Evolutionary conservation across 495 filamentous ascomycete genomes (phyloP).

Genomic region (Talaromyces ruber): DNA sequence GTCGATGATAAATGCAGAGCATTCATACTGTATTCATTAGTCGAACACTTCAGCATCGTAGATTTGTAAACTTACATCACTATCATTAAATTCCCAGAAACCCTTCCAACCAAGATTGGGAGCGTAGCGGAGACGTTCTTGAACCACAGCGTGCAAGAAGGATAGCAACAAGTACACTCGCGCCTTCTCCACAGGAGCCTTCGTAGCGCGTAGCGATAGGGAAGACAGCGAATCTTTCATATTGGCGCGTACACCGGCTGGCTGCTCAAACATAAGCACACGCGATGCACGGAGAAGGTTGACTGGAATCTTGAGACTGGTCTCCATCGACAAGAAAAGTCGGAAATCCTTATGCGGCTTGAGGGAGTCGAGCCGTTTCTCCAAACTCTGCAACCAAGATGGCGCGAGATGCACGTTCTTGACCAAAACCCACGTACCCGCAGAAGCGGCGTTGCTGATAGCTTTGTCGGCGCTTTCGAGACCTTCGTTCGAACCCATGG

Average conservation of each 20-base stretch:
- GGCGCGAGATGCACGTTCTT: slow-evolving; percentile 99
- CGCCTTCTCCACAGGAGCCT: slow-evolving; percentile 83
- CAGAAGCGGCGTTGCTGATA: slow-evolving; percentile 84
- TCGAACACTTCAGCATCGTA: slow-evolving; percentile 14
- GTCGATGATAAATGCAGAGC: slow-evolving; percentile 91
- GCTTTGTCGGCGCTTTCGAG: slow-evolving; percentile 89
- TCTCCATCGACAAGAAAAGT: slow-evolving; percentile 96
- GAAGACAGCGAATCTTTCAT: slow-evolving; percentile 96
- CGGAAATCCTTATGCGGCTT: slow-evolving; percentile 93
- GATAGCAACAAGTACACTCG: slow-evolving; percentile 85
- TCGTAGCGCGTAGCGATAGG: slow-evolving; percentile 64
- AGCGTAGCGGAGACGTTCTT: slow-evolving; percentile 91
- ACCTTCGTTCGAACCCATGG: slow-evolving; percentile 97
- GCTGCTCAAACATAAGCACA: slow-evolving; percentile 97
- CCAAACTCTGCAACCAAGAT: slow-evolving; percentile 90
- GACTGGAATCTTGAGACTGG: slow-evolving; percentile 92
- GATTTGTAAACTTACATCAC: slow-evolving; percentile 64
- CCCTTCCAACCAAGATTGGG: slow-evolving; percentile 95
- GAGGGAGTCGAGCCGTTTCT: slow-evolving; percentile 91
- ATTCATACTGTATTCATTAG: slow-evolving; percentile 68
- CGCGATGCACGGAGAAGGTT: slow-evolving; percentile 89
- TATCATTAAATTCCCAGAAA: slow-evolving; percentile 99
- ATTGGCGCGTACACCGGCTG: slow-evolving; percentile 90
- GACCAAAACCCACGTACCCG: slow-evolving; percentile 91
- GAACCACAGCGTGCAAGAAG: slow-evolving; percentile 92